Evolutionary conservation across 768 basidiomycete species (phyloP), one percentile per base, ranked within the genome.

Genomic region (Lactarius psammicola): DNA sequence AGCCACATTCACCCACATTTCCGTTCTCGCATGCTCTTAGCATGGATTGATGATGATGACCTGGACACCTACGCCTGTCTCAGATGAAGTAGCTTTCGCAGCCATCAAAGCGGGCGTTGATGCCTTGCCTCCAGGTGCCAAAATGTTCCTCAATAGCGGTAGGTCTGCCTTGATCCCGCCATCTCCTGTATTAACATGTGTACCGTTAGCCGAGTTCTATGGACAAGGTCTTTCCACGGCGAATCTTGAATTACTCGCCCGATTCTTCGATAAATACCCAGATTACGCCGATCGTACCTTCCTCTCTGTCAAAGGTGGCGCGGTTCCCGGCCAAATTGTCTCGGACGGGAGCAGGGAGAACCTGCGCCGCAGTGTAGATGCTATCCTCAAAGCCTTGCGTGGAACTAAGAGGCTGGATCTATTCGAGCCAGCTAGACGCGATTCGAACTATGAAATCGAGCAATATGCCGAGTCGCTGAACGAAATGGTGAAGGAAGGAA

Each of bases 11-110:
- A n/a, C 26, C 26, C 49, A 51, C 56, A 23, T 11, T 18, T 13
- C 55, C n/a, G n/a, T n/a, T n/a, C n/a, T n/a, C n/a, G n/a, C n/a
- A n/a, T 11, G 7, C 36, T 30, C 51, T 77, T 75, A 80, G 83
- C 70, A 69, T 38, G 85, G 86, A 0, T 75, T 86, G 57, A 84
- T 86, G 84, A 76, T 80, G 71, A 82, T 87, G 79, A 87, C 84
- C 76, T 83, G 79, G 85, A 80, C 69, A 20, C 76, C 80, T n/a
- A 74, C 70, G 20, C 78, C 79, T 11, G 74, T 80, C 42, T 75
- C 84, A 1, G 87, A 89, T 64, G 85, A 85, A 64, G 79, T 84
- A 44, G 83, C 82, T 18, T 88, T 90, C 66, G 83, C 81, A 40
- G 78, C 85, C 6, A 87, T 90, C 76, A 85, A 83, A 72, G 80